These are phyloP conservation scores for Aureobasidium zeae DNA, from an alignment of 2,329 filamentous ascomycete species.

Conservation along the genomic window DNA sequence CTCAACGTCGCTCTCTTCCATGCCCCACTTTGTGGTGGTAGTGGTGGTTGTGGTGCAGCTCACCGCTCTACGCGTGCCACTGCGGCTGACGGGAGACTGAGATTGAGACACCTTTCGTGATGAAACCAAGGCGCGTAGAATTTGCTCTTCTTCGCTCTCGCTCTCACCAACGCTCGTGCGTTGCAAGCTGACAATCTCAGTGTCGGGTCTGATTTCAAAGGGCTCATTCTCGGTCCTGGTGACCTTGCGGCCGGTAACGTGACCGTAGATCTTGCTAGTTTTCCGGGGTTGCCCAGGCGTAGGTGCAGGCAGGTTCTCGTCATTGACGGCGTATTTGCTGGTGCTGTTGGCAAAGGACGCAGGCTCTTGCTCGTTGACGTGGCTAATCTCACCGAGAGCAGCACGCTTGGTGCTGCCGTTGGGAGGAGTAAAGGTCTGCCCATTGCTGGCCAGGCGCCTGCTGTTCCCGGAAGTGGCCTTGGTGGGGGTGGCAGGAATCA, in stretches of 20 bases:
- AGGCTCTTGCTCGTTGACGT: constrained; percentile 53
- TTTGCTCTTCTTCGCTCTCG: constrained; percentile 81
- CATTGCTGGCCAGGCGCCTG: constrained; percentile 49
- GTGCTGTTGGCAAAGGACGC: constrained; percentile 15
- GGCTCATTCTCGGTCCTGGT: constrained; percentile 44
- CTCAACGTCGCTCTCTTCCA: constrained; percentile 40
- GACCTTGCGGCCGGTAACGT: constrained; percentile 42
- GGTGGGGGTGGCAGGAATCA: constrained; percentile 49
- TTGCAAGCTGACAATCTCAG: constrained; percentile 52
- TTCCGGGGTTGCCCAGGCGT: constrained; percentile 95
- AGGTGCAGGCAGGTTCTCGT: constrained; percentile 87
- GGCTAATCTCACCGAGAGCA: constrained; percentile 88
- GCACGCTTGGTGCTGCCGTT: constrained; percentile 64
- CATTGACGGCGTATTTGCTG: constrained; percentile 54
- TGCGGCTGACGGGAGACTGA: constrained; percentile 49
- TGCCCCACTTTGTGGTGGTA: constrained; percentile 42
- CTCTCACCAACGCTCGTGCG: constrained; percentile 48
- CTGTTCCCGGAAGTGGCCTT: constrained; percentile 34
- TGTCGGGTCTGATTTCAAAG: constrained; percentile 44
- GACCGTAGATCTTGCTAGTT: constrained; percentile 66
- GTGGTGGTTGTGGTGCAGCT: constrained; percentile 69
- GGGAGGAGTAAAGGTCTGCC: constrained; percentile 72
- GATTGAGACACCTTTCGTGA: constrained; percentile 54
- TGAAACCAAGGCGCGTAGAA: constrained; percentile 55
- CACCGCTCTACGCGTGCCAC: constrained; percentile 58